phyloP scores from a whole-genome alignment of 2,329 filamentous ascomycete species.

The Exophiala oligosperma region DNA sequence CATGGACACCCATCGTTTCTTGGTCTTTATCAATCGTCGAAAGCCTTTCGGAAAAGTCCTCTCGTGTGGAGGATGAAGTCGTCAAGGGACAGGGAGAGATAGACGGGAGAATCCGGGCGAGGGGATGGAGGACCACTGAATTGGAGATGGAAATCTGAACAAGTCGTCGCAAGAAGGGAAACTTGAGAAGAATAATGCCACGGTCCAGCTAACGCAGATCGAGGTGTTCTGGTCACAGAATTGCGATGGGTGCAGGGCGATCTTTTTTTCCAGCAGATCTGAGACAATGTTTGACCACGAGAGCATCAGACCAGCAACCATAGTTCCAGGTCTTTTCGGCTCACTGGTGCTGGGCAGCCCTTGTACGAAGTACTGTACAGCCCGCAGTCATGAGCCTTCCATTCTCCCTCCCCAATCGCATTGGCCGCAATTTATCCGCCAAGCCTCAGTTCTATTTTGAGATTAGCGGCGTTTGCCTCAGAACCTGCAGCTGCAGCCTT shows the following conservation, averaged over 20 bases:
- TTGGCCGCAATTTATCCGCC: neutral
- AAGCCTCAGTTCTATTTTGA: slow-evolving; percentile 1
- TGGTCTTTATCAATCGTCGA: neutral
- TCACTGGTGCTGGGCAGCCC: too few species aligned
- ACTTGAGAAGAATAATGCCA: neutral
- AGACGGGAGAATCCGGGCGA: slow-evolving; percentile 19
- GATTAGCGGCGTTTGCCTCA: neutral
- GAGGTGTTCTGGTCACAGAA: neutral
- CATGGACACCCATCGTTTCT: neutral
- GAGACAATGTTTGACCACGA: neutral
- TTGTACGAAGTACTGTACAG: neutral
- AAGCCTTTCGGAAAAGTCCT: neutral
- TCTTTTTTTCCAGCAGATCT: neutral
- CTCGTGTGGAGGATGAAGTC: neutral
- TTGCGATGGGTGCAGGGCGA: too few species aligned
- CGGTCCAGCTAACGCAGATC: neutral
- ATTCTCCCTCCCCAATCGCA: neutral
- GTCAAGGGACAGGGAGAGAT: slow-evolving; percentile 3
- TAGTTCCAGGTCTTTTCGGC: too few species aligned
- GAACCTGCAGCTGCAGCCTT: neutral
- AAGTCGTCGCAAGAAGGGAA: neutral
- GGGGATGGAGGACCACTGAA: slow-evolving; percentile 8
- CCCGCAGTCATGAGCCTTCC: neutral
- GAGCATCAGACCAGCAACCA: neutral
- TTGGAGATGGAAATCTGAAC: neutral